Base-by-base conservation (phyloP, 2,329 filamentous ascomycete genomes). In the Fusarium nurragi region DNA sequence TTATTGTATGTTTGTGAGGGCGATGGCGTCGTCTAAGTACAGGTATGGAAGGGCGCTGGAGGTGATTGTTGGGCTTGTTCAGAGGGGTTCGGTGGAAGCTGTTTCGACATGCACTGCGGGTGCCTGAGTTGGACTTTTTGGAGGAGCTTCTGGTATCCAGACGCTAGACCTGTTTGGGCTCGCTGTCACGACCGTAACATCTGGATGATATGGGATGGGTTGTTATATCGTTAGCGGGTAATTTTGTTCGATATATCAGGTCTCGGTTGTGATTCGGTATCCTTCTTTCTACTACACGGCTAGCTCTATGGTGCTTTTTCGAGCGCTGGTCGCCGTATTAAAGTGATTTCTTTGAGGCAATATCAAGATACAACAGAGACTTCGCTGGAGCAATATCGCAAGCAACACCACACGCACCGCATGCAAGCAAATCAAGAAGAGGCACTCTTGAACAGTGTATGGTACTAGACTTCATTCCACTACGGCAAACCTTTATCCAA, bases 61-160 rank as follows among this genome's bases (percentile, higher is more conserved):
- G 30, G 13, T 32, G 19, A 6, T 37, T n/a, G 39, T 40, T 22
- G 18, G 32, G 25, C 14, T 45, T 19, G 45, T 44, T 43, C 13
- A 32, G 47, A 32, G 23, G 34, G n/a, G 43, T 36, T 52, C 11
- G 18, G 44, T 43, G 38, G 65, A 52, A 63, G 61, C 51, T 55
- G 51, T 54, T 43, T 55, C 30, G 38, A 62, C 25, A 30, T 36
- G 52, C 52, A 51, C 46, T 54, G 57, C 52, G 55, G 65, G 54
- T 54, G 38, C 41, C 25, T 46, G 55, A 34, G 54, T 60, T 60
- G 66, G 54, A 70, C 67, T 69, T 73, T 73, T 72, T 64, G 64
- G 70, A 60, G 62, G 68, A 67, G 64, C 57, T 64, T 51, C 51
- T 51, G 45, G 25, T 43, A 53, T 45, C 32, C 25, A 36, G 36